Percentiles rank a stretch among this genome's conserved stretches.
Conservation (phyloP, 73 alveolate genomes). For the Paraurostyla sp. region DNA sequence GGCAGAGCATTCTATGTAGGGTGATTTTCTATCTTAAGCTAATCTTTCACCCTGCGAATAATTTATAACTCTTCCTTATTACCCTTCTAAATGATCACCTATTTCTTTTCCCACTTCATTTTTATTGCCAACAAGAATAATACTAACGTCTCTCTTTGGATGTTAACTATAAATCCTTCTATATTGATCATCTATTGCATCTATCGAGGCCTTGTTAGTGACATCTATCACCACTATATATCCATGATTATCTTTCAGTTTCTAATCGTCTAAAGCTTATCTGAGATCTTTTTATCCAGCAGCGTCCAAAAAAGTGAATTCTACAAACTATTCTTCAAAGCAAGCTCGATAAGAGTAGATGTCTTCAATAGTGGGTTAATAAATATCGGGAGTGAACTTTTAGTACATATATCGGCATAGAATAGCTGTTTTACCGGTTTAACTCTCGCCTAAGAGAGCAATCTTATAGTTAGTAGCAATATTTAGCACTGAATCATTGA, state of each 20-base stretch:
- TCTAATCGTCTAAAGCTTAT: neutral
- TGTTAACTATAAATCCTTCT: neutral
- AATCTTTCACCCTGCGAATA: neutral
- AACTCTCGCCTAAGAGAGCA: neutral
- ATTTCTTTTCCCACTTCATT: too few relatives aligned
- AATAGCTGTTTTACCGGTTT: neutral
- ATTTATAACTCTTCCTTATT: neutral
- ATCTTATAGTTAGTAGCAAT: neutral
- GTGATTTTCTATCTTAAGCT: conserved; percentile 15
- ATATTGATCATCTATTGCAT: neutral
- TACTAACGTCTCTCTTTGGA: conserved; percentile 17
- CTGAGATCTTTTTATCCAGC: neutral
- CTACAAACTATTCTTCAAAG: neutral
- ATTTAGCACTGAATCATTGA: neutral
- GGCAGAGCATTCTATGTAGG: conserved; percentile 5
- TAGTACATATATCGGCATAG: neutral
- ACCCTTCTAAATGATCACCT: too few relatives aligned
- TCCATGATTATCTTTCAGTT: neutral
- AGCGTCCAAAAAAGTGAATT: neutral
- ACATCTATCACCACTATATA: neutral
- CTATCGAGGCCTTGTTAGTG: neutral
- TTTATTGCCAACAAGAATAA: neutral
- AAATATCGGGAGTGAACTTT: neutral
- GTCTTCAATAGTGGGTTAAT: conserved; percentile 12
- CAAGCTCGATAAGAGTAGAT: neutral